These are phyloP conservation scores for Scenedesmus sp. DNA, from an alignment of 163 green algal genomes.

Conservation along the genomic window DNA sequence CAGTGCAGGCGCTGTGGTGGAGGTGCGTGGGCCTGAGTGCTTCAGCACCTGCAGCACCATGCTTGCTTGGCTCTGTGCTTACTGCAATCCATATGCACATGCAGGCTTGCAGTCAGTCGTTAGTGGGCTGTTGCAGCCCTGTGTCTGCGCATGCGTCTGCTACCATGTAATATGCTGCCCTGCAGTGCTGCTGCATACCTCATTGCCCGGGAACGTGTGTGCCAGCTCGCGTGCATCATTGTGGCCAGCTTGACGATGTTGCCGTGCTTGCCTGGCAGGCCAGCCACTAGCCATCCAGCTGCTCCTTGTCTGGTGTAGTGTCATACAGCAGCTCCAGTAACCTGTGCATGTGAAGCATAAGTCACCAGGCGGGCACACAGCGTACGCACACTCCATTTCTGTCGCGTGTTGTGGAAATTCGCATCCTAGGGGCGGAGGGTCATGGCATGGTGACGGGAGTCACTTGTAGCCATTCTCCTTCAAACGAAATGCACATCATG, in stretches of 20 bases:
- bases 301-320: neutral
- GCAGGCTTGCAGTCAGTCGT: neutral
- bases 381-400: neutral
- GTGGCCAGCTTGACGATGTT: neutral
- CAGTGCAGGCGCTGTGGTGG: too few species aligned
- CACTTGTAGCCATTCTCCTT: too few species aligned
- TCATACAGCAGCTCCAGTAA: conserved; percentile 43
- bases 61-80: neutral
- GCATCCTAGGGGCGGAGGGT: too few species aligned
- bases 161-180: neutral
- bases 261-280: conserved; percentile 21
- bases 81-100: neutral
- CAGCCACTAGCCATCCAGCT: neutral
- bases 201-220: neutral
- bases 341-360: too few species aligned
- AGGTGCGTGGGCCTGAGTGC: too few species aligned
- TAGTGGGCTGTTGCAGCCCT: neutral
- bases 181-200: neutral
- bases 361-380: too few species aligned
- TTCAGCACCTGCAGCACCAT: neutral
- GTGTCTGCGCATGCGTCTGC: neutral
- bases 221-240: conserved; percentile 13
- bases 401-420: too few species aligned
- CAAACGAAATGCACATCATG: too few species aligned
- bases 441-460: too few species aligned